Evolutionary conservation across 345 rosid genomes (phyloP).

Genomic region (Reutealis trisperma): DNA sequence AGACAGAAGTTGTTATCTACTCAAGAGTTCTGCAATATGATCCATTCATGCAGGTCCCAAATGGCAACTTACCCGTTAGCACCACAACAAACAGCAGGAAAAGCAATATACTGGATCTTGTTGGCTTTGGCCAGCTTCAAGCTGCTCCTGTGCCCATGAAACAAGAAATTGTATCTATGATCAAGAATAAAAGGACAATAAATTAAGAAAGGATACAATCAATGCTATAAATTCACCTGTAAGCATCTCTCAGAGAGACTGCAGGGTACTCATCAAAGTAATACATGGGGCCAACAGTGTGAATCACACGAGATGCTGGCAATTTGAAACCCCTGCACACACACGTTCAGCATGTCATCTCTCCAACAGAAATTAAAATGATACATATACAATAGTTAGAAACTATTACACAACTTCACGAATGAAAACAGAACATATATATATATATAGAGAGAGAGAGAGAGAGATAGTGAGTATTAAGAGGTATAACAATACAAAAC

Average conservation of each 20-base stretch:
- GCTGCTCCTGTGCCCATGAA: constrained; percentile 56
- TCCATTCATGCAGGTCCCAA: background rate
- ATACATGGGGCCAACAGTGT: constrained; percentile 84
- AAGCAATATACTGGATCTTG: constrained; percentile 69
- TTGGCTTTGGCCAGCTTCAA: constrained; percentile 68
- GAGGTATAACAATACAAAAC: background rate
- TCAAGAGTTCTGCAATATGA: background rate
- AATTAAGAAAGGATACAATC: background rate
- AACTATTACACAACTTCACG: too few species aligned
- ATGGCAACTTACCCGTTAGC: constrained; percentile 46
- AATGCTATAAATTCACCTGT: constrained; percentile 44
- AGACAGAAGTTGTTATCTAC: background rate
- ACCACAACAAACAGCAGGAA: constrained; percentile 90
- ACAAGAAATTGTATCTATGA: constrained; percentile 1
- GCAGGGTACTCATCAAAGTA: constrained; percentile 48
- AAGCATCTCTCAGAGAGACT: constrained; percentile 56
- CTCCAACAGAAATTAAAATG: background rate
- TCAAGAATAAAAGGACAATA: background rate
- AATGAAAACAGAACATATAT: too few species aligned
- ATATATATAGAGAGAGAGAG: too few species aligned
- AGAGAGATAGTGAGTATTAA: background rate
- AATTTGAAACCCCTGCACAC: constrained; percentile 73
- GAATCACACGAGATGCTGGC: constrained; percentile 74
- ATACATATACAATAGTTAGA: too few species aligned
- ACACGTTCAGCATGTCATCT: constrained; percentile 3